These are phyloP conservation scores for Vicia sativa DNA, from an alignment of 306 rosid species.

Conservation along the genomic window DNA sequence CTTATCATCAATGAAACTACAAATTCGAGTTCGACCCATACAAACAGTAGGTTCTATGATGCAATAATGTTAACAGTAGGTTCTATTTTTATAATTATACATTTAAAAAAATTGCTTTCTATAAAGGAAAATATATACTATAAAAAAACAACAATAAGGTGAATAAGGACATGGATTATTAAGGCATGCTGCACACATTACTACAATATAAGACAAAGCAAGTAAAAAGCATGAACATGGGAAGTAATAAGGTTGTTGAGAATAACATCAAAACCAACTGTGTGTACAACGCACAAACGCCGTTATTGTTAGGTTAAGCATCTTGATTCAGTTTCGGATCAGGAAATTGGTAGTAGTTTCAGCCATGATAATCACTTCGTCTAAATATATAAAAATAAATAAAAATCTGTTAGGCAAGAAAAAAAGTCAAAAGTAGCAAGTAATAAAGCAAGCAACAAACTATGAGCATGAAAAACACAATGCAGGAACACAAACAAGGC, in stretches of 20 bases:
- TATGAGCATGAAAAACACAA: slow-evolving; percentile 17
- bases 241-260: neutral
- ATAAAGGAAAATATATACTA: neutral
- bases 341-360: no score
- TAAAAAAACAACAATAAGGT: neutral
- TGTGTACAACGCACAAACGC: no score
- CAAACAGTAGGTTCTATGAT: neutral
- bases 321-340: no score
- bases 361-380: no score
- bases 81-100: neutral
- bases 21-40: neutral
- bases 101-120: neutral
- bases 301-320: no score
- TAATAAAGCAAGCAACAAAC: slow-evolving; percentile 28
- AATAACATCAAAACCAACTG: neutral
- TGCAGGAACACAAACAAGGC: slow-evolving; percentile 7
- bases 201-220: slow-evolving; percentile 6
- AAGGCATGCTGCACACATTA: slow-evolving; percentile 28
- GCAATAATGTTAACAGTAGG: neutral
- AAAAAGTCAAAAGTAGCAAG: slow-evolving; percentile 3
- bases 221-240: slow-evolving; percentile 26
- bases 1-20: slow-evolving; percentile 46
- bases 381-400: no score
- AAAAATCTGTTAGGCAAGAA: neutral
- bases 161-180: neutral